Conservation (phyloP, 106 monocot genomes). For the Hemerocallis citrina region DNA sequence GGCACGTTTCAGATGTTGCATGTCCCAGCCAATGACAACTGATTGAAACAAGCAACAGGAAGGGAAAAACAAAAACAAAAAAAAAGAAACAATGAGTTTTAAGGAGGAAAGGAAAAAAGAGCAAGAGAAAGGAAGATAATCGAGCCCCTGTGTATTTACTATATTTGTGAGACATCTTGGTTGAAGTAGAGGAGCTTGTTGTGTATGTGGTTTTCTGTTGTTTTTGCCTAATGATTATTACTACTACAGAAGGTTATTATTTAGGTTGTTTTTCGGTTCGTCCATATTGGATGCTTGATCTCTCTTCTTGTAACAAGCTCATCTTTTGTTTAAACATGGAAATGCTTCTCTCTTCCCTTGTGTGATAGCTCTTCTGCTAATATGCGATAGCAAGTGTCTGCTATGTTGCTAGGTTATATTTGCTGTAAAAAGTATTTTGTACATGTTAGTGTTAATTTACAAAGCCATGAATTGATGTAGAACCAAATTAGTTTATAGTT, state of each 20-base stretch:
- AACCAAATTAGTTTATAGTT: no score
- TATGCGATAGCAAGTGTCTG: no score
- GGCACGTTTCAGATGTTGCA: slow-evolving; percentile 29
- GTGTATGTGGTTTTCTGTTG: background rate
- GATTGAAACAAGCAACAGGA: background rate
- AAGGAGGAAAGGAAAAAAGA: no score
- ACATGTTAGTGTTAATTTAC: no score
- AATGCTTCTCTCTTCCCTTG: background rate
- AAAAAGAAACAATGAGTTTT: background rate
- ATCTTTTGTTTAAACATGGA: background rate
- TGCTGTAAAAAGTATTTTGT: no score
- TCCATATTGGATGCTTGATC: background rate
- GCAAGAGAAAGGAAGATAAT: no score
- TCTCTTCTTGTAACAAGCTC: background rate
- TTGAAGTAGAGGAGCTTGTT: background rate
- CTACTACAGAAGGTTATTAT: background rate
- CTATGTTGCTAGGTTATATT: no score
- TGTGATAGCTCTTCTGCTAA: no score
- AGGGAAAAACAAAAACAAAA: background rate
- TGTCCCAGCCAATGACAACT: slow-evolving; percentile 21
- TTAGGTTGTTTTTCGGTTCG: background rate
- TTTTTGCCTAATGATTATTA: background rate
- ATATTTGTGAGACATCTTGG: background rate
- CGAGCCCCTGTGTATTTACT: background rate
- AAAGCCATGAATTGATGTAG: no score